Conservation (phyloP, 345 rosid genomes). For the Eutrema heterophyllum region DNA sequence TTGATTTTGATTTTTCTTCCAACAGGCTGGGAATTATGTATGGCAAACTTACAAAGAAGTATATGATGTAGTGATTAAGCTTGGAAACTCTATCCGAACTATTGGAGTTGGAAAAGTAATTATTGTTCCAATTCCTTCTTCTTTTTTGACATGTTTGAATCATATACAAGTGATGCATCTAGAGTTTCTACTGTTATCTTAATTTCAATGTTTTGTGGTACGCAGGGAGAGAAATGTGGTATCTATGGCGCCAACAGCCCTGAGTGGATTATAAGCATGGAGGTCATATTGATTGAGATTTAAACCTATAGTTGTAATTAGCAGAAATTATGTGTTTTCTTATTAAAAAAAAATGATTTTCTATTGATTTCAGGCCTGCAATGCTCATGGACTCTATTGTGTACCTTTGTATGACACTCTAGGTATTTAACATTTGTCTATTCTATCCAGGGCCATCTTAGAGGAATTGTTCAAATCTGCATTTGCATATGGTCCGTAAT, state of each 20-base stretch:
- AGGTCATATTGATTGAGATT: slow-evolving; percentile 41
- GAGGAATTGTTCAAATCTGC: no score
- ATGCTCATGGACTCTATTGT: slow-evolving; percentile 93
- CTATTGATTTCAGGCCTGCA: slow-evolving; percentile 77
- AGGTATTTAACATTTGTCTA: slow-evolving; percentile 45
- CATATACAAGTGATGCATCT: background rate
- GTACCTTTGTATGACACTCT: slow-evolving; percentile 96
- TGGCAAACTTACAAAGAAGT: slow-evolving; percentile 90
- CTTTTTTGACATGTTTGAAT: background rate
- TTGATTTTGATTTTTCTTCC: background rate
- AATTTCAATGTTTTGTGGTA: background rate
- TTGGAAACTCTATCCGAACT: slow-evolving; percentile 77
- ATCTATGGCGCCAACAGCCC: slow-evolving; percentile 86
- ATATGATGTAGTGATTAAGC: slow-evolving; percentile 65
- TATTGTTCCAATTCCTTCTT: background rate
- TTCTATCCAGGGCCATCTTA: background rate
- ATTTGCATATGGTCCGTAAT: no score
- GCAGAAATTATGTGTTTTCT: background rate
- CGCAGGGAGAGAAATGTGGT: slow-evolving; percentile 81
- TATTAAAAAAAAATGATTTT: background rate
- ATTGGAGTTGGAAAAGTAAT: slow-evolving; percentile 80
- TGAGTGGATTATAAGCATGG: slow-evolving; percentile 98
- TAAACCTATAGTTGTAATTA: background rate
- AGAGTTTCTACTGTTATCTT: background rate
- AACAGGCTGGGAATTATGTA: slow-evolving; percentile 73